Evolutionary conservation across 2,329 filamentous ascomycete species (phyloP).

Genomic region (Alternaria sp.): DNA sequence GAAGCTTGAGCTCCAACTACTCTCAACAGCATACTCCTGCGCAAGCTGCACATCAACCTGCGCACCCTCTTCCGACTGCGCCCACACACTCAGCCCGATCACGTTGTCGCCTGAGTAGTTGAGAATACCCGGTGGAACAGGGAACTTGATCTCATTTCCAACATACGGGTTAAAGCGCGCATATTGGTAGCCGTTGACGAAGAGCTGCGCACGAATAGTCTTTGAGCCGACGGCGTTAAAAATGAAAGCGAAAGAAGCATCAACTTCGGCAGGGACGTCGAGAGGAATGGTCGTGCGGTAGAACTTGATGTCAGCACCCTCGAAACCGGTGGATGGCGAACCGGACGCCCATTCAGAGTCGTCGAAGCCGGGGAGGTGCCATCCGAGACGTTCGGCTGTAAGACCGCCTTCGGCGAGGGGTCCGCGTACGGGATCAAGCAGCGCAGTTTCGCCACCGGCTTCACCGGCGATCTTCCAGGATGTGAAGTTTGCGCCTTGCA

Average conservation of each 20-base stretch:
- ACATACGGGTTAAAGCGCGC: constrained; percentile 68
- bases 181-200: constrained; percentile 72
- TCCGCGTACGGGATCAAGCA: constrained; percentile 65
- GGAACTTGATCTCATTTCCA: constrained; percentile 68
- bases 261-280: constrained; percentile 60
- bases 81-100: constrained; percentile 67
- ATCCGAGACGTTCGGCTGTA: constrained; percentile 65
- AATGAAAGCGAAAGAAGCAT: constrained; percentile 66
- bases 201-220: constrained; percentile 64
- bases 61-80: constrained; percentile 63
- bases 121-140: constrained; percentile 67
- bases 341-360: constrained; percentile 56
- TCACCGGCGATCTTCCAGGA: constrained; percentile 67
- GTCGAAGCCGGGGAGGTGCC: constrained; percentile 66
- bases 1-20: constrained; percentile 62
- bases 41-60: constrained; percentile 61
- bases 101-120: constrained; percentile 67
- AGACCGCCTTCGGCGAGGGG: constrained; percentile 67
- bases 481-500: constrained; percentile 57
- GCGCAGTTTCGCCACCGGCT: constrained; percentile 59
- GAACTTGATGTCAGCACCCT: constrained; percentile 62
- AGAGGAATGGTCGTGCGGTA: constrained; percentile 65
- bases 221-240: constrained; percentile 58
- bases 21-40: constrained; percentile 63
- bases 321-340: constrained; percentile 54